Percentiles rank a stretch among this genome's conserved stretches.
Evolutionary conservation across 2,329 filamentous ascomycete species (phyloP).

Genomic region (Aspergillus candidus): DNA sequence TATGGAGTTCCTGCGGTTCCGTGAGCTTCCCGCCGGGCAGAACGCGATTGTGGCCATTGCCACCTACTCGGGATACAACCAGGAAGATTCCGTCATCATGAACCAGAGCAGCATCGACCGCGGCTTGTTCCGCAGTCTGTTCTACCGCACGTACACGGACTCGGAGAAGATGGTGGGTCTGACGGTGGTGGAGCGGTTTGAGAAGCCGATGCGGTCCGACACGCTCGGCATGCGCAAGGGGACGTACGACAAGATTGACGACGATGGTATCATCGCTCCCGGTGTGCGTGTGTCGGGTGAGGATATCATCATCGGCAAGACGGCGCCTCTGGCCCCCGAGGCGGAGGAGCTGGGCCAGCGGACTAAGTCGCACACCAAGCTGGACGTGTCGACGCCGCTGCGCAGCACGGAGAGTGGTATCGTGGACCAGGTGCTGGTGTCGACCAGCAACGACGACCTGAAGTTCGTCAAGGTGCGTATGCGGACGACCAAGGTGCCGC

Average conservation of each 20-base stretch:
- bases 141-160: slow-evolving; percentile 96
- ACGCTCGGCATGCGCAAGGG: slow-evolving; percentile 90
- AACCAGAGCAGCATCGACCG: slow-evolving; percentile 99
- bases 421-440: slow-evolving; percentile 85
- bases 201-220: slow-evolving; percentile 84
- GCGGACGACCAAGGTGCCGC: slow-evolving; percentile 92
- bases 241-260: slow-evolving; percentile 95
- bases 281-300: slow-evolving; percentile 93
- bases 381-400: slow-evolving; percentile 91
- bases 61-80: slow-evolving; percentile 97
- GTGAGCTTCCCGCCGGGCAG: slow-evolving; percentile 91
- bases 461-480: slow-evolving; percentile 97
- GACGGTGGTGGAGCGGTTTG: slow-evolving; percentile 86
- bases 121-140: slow-evolving; percentile 92
- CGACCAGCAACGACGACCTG: slow-evolving; percentile 88
- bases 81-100: slow-evolving; percentile 99
- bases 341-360: slow-evolving; percentile 89
- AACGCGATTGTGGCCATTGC: slow-evolving; percentile 98
- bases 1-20: slow-evolving; percentile 98
- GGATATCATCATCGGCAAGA: slow-evolving; percentile 99
- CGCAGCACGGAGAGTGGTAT: slow-evolving; percentile 96
- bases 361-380: slow-evolving; percentile 82
- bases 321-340: slow-evolving; percentile 86
- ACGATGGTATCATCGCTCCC: slow-evolving; percentile 89
- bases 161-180: slow-evolving; percentile 95